Evolutionary conservation across 2,329 filamentous ascomycete genomes (phyloP), one percentile per base, ranked within the genome.

Genomic region (Epichloe uncinata): DNA sequence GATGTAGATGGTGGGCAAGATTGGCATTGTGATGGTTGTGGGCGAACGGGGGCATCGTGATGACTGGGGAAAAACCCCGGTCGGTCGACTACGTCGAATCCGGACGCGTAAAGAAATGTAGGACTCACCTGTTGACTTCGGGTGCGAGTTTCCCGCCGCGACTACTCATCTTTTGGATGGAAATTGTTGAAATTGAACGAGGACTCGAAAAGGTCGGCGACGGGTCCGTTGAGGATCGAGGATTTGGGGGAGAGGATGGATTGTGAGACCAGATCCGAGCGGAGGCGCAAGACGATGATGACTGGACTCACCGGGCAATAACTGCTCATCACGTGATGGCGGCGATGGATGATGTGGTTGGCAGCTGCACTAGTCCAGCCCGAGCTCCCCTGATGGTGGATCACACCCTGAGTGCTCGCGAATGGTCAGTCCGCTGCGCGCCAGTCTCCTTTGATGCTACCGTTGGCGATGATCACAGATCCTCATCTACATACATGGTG

Each of bases 61-160:
- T 26, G 40, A 7, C 35, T 5, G 22, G 15, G 20, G 47, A 33
- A 45, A 48, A 26, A 44, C 12, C 37, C 30, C 26, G 30, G 36
- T 26, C 33, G 45, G 42, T 50, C 47, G 46, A 45, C 35, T 42
- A 30, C 36, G 46, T 51, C 42, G 42, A 34, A 36, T 33, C 44
- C 26, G 13, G 13, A 26, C 40, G 37, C 48, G 42, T 52, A 53
- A 54, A 57, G 53, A 54, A 49, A 52, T 42, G 35, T 50, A 52
- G 7, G n/a, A 62, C 61, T 62, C 54, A 94, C 89, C 89, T 85
- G 79, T 97, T 97, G 76, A 96, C 90, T 86, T 98, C 93, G 73
- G 93, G 90, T 75, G 90, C 90, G 79, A 97, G 85, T 82, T 96
- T 97, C 74, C 84, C 85, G 76, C 82, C 83, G 75, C 87, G 85